phyloP scores from a whole-genome alignment of 148 eudicot genomes.

The Camellia granthamiana region DNA sequence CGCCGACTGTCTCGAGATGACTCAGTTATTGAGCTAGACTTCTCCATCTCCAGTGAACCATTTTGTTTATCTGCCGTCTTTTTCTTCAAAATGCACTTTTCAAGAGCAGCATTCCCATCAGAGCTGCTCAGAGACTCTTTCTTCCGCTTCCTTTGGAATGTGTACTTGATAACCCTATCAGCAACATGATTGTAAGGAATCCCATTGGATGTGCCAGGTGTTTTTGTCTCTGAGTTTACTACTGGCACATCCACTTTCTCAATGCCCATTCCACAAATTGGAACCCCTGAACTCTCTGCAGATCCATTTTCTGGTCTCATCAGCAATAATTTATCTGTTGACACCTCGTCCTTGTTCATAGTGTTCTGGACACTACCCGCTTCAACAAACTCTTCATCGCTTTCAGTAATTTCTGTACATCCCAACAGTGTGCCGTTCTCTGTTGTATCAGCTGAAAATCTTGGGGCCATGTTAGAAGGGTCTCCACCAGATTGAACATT shows the following conservation, averaged over 20 bases:
- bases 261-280: conserved; percentile 19
- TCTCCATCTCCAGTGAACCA: conserved; percentile 26
- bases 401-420: conserved; percentile 12
- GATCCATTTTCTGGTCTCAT: conserved; percentile 24
- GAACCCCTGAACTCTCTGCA: conserved; percentile 20
- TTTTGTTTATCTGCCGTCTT: conserved; percentile 32
- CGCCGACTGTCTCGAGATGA: conserved; percentile 49
- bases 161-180: conserved; percentile 49
- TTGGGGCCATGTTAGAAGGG: conserved; percentile 11
- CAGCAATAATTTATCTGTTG: conserved; percentile 22
- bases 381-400: conserved; percentile 22
- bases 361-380: conserved; percentile 13
- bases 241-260: conserved; percentile 24
- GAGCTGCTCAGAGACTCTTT: conserved; percentile 24
- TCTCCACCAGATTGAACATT: conserved; percentile 17
- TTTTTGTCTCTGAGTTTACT: conserved; percentile 22
- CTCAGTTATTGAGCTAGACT: conserved; percentile 30
- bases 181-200: conserved; percentile 31
- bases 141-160: conserved; percentile 61
- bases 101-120: conserved; percentile 25
- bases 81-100: conserved; percentile 24
- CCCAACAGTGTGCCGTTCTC: conserved; percentile 16
- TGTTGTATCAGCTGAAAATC: conserved; percentile 8
- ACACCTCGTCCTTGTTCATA: conserved; percentile 20
- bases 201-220: conserved; percentile 19